Evolutionary conservation across 371 early-diverging fungal genomes (phyloP).

Genomic region (Sporodiniella umbellata): DNA sequence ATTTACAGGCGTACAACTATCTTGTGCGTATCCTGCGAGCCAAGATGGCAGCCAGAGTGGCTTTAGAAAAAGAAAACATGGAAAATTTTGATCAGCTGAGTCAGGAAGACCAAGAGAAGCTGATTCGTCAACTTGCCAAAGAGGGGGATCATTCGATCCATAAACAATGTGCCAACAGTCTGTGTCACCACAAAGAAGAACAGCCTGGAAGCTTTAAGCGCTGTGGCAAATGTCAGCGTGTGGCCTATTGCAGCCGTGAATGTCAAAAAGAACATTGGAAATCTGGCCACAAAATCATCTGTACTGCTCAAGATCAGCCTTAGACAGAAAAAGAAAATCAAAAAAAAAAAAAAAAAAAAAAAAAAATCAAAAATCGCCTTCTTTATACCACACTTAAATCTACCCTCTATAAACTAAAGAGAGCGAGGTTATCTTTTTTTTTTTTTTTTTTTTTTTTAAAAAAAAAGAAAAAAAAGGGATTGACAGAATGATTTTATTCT

Average conservation of each 20-base stretch:
- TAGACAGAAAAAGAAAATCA: background rate
- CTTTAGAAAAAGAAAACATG: conserved; percentile 37
- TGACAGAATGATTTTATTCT: no score
- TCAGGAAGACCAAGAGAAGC: conserved; percentile 36
- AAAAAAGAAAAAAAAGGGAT: no score
- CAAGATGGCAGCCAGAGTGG: conserved; percentile 50
- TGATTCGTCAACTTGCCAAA: conserved; percentile 43
- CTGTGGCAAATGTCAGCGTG: conserved; percentile 58
- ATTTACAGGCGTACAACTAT: conserved; percentile 47
- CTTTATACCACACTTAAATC: no score
- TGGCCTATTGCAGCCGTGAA: conserved; percentile 55
- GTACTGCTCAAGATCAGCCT: conserved; percentile 23
- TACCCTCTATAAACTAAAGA: no score
- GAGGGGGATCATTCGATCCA: conserved; percentile 37
- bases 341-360: background rate
- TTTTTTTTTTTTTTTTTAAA: no score
- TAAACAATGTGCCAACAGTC: conserved; percentile 39
- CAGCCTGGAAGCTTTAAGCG: conserved; percentile 51
- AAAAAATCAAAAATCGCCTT: no score
- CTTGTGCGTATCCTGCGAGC: conserved; percentile 52
- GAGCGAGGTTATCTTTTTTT: no score
- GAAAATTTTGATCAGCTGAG: conserved; percentile 38
- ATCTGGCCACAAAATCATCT: conserved; percentile 50
- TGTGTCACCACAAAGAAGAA: conserved; percentile 50
- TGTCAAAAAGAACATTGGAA: conserved; percentile 68